These are phyloP conservation scores for Fagopyrum esculentum DNA, from an alignment of 148 eudicot species.

Conservation along the genomic window DNA sequence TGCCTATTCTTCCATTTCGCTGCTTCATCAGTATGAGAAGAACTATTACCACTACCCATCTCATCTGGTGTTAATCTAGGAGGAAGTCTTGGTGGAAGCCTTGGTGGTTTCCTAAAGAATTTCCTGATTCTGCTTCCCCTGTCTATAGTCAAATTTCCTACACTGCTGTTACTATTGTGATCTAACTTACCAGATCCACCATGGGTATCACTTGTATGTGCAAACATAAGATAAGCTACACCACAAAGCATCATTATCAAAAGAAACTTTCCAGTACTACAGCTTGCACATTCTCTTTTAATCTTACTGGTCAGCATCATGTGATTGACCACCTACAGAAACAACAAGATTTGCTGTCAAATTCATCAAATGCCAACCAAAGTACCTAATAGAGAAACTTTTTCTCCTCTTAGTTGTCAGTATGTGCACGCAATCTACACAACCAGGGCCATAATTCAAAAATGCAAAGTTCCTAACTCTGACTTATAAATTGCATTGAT, in stretches of 20 bases:
- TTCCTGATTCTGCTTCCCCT: conserved; percentile 33
- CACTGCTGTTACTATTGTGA: conserved; percentile 21
- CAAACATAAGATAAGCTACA: conserved; percentile 55
- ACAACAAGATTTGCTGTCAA: conserved; percentile 14
- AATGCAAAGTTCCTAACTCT: too few relatives aligned
- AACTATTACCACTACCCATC: conserved; percentile 34
- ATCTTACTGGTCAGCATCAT: conserved; percentile 37
- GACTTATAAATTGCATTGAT: too few relatives aligned
- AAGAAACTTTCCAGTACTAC: conserved; percentile 80
- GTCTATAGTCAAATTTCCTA: conserved; percentile 26
- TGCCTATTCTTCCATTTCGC: conserved; percentile 60
- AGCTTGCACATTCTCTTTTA: conserved; percentile 55
- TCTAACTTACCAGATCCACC: conserved; percentile 22
- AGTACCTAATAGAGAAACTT: not conserved
- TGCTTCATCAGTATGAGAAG: conserved; percentile 24
- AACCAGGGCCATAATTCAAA: too few relatives aligned
- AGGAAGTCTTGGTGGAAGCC: conserved; percentile 53
- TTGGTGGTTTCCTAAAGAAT: conserved; percentile 65
- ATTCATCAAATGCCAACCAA: not conserved
- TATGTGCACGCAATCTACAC: not conserved
- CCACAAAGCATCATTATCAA: conserved; percentile 62
- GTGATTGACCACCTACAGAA: conserved; percentile 53
- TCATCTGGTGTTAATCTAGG: conserved; percentile 90
- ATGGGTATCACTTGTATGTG: conserved; percentile 33
- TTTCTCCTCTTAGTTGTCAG: not conserved